These are phyloP conservation scores for Pleurotus ostreatus DNA, from an alignment of 768 basidiomycete species.

Conservation along the genomic window DNA sequence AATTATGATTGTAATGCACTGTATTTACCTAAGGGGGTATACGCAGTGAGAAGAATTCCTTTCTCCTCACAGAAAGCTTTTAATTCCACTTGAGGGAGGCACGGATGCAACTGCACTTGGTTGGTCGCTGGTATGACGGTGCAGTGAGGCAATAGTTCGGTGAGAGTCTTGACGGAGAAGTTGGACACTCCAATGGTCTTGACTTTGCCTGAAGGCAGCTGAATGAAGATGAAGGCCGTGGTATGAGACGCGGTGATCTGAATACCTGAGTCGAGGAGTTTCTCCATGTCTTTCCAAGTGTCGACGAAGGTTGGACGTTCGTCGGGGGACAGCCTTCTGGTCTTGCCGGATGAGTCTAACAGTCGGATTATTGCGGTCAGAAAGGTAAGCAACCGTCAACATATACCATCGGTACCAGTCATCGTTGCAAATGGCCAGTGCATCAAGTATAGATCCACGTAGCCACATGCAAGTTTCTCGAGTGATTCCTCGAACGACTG, in stretches of 20 bases:
- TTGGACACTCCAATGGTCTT: slow-evolving; percentile 53
- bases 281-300: slow-evolving; percentile 22
- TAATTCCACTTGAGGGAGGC: slow-evolving; percentile 47
- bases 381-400: not conserved
- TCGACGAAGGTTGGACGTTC: slow-evolving; percentile 21
- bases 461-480: slow-evolving; percentile 30
- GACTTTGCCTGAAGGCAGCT: slow-evolving; percentile 29
- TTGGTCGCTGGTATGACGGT: slow-evolving; percentile 49
- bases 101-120: slow-evolving; percentile 57
- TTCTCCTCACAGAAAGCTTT: slow-evolving; percentile 42
- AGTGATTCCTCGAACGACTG: slow-evolving; percentile 34
- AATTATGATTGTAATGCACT: not conserved
- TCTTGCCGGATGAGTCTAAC: slow-evolving; percentile 5
- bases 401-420: not conserved
- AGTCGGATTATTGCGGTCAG: too few species aligned
- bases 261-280: slow-evolving; percentile 12
- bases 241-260: not conserved
- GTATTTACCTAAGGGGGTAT: slow-evolving; percentile 37
- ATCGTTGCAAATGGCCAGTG: slow-evolving; percentile 20
- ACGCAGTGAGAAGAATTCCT: slow-evolving; percentile 48
- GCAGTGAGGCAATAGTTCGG: slow-evolving; percentile 36
- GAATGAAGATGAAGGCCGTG: not conserved
- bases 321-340: slow-evolving; percentile 12
- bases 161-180: slow-evolving; percentile 43
- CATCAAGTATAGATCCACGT: slow-evolving; percentile 36